Evolutionary conservation across 768 basidiomycete species (phyloP).

Genomic region (Boletus fagicola): DNA sequence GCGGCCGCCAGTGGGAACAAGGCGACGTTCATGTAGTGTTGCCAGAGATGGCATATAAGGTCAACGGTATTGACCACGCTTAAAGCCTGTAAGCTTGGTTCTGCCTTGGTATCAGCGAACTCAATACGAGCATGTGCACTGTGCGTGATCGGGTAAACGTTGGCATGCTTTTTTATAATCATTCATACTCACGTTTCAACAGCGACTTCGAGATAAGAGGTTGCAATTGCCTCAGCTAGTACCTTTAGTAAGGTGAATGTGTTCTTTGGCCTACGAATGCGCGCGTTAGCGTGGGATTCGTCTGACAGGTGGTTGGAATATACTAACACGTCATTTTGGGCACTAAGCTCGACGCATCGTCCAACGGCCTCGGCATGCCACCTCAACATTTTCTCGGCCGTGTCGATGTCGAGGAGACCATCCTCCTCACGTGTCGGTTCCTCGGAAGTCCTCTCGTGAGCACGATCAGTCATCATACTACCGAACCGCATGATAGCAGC

Average conservation of each 20-base stretch:
- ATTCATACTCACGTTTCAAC: slow-evolving; percentile 78
- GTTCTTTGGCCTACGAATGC: slow-evolving; percentile 72
- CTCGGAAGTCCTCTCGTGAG: slow-evolving; percentile 53
- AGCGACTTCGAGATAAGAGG: slow-evolving; percentile 85
- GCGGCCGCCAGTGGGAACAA: slow-evolving; percentile 82
- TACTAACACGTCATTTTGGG: slow-evolving; percentile 79
- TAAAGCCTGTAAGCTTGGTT: slow-evolving; percentile 75
- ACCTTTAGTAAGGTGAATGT: slow-evolving; percentile 80
- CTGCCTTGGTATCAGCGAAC: slow-evolving; percentile 66
- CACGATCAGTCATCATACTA: slow-evolving; percentile 60
- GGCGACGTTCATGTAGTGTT: slow-evolving; percentile 90
- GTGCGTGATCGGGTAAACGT: slow-evolving; percentile 7
- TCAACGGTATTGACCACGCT: slow-evolving; percentile 68
- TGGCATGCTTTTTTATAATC: not conserved
- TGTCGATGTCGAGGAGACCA: slow-evolving; percentile 69
- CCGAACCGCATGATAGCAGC: slow-evolving; percentile 89
- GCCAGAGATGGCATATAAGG: slow-evolving; percentile 94
- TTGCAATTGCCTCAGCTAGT: slow-evolving; percentile 81
- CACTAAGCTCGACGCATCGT: slow-evolving; percentile 86
- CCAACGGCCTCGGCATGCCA: slow-evolving; percentile 99
- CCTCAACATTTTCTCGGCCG: slow-evolving; percentile 87
- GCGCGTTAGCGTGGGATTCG: slow-evolving; percentile 5
- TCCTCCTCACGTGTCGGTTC: slow-evolving; percentile 79
- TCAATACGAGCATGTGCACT: slow-evolving; percentile 76
- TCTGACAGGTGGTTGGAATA: not conserved